A percentile compares a stretch with the other conserved stretches of the same genome.
Conservation (phyloP, 2,329 filamentous ascomycete species). For the Colletotrichum sp. region DNA sequence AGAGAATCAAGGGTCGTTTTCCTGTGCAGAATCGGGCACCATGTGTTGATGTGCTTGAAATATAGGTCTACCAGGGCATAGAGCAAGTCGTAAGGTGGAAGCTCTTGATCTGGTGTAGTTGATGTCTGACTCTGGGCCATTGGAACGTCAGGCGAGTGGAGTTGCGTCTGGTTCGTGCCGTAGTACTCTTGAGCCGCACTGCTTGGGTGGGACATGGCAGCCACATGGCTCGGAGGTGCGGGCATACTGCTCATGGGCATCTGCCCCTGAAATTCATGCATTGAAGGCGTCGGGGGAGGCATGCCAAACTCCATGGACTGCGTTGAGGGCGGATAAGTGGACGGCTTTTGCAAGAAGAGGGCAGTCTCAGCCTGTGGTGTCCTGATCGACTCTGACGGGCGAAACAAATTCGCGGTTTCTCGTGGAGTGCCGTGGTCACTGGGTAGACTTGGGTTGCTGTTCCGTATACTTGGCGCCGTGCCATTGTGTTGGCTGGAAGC, state of each 20-base stretch:
- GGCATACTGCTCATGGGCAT: slow-evolving; percentile 45
- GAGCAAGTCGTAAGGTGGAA: slow-evolving; percentile 76
- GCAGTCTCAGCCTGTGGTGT: slow-evolving; percentile 63
- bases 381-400: slow-evolving; percentile 53
- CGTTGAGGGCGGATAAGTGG: slow-evolving; percentile 49
- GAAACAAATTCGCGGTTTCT: slow-evolving; percentile 52
- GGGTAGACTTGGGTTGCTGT: slow-evolving; percentile 55
- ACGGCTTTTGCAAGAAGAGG: slow-evolving; percentile 67
- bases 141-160: slow-evolving; percentile 64
- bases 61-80: slow-evolving; percentile 78
- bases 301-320: slow-evolving; percentile 58
- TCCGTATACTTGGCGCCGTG: slow-evolving; percentile 47
- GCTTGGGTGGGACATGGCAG: slow-evolving; percentile 40
- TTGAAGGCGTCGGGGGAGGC: slow-evolving; percentile 47
- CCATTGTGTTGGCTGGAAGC: slow-evolving; percentile 37
- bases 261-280: slow-evolving; percentile 56
- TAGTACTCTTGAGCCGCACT: slow-evolving; percentile 57
- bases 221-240: slow-evolving; percentile 32
- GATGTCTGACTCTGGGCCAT: slow-evolving; percentile 54
- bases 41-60: slow-evolving; percentile 81
- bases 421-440: slow-evolving; percentile 63
- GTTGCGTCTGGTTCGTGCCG: slow-evolving; percentile 42
- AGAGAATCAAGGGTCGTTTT: slow-evolving; percentile 81
- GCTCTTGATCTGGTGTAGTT: slow-evolving; percentile 64
- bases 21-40: slow-evolving; percentile 90